Conservation (phyloP, 345 rosid species). For the Arabis alpina region DNA sequence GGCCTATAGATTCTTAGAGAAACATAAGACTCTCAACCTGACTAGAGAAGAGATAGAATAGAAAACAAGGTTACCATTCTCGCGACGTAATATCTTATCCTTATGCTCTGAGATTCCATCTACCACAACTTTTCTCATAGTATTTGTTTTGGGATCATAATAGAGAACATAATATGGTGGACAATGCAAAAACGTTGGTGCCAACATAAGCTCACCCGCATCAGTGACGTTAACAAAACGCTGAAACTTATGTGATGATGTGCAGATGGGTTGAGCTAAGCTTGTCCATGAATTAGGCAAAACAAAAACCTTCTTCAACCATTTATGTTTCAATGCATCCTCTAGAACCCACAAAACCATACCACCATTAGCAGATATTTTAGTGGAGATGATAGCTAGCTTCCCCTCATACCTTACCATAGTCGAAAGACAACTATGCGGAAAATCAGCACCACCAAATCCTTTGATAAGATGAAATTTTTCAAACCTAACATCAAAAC, state of each 20-base stretch:
- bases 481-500: not conserved
- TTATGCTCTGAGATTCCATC: not conserved
- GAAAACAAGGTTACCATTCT: not conserved
- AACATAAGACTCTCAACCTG: conserved; percentile 15
- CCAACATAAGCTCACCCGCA: conserved; percentile 4
- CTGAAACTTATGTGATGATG: not conserved
- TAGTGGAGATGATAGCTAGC: not conserved
- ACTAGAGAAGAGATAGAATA: not conserved
- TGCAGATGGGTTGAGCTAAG: not conserved
- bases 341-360: conserved; percentile 14
- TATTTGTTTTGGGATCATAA: not conserved
- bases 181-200: rapidly evolving
- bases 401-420: not conserved
- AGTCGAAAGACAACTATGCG: no score
- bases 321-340: conserved; percentile 9
- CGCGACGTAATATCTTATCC: not conserved
- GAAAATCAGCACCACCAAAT: not conserved
- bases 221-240: not conserved
- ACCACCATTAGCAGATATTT: not conserved
- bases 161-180: not conserved
- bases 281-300: not conserved
- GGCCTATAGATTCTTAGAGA: no score
- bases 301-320: no score
- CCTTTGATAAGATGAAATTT: not conserved
- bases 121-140: not conserved